Base-by-base conservation (phyloP, 169 alveolate genomes). In the Cryptosporidium ryanae region DNA sequence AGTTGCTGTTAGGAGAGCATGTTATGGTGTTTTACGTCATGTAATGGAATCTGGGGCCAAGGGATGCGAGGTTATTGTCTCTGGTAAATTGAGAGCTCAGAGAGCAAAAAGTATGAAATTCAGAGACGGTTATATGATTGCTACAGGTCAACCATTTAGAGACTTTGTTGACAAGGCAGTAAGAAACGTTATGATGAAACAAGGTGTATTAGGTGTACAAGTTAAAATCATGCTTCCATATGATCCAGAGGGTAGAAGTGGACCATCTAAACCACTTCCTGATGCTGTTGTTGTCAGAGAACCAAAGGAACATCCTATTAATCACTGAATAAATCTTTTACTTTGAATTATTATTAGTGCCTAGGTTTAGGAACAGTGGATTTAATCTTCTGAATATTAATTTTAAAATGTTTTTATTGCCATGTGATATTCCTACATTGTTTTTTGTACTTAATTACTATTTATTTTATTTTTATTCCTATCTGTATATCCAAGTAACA, bases 71-170 rank as follows among this genome's bases (percentile, higher is more conserved):
- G 99, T 98, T 84, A 98, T 98, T 89, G 98, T 98, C 83, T 97
- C 99, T 70, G 99, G 99, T 18, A 98, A 98, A 95, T 94, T 98
- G 82, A 96, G 99, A 84, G 99, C 99, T 64, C 99, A 98, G 94
- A 98, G 99, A 93, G 99, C 99, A 84, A 98, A 98, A 96, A 96
- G 98, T 90, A 98, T 96, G 99, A 97, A 98, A 93, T 98, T 97
- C 96, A 97, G 97, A 94, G 97, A 95, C 90, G 99, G 99, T 31
- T 98, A 97, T 94, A 92, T 98, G 93, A 96, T 98, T 94, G 96
- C 99, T 82, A 98, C 99, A 63, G 99, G 99, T 70, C 98, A 98
- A 93, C 99, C 99, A 34, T 95, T 97, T 90, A 93, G 94, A 82
- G 96, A 95, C 66, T 98, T 95, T 94, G 97, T 98, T 90, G 97